Evolutionary conservation across 2,329 filamentous ascomycete genomes (phyloP), one percentile per base, ranked within the genome.

Genomic region (Aspergillus sp.): DNA sequence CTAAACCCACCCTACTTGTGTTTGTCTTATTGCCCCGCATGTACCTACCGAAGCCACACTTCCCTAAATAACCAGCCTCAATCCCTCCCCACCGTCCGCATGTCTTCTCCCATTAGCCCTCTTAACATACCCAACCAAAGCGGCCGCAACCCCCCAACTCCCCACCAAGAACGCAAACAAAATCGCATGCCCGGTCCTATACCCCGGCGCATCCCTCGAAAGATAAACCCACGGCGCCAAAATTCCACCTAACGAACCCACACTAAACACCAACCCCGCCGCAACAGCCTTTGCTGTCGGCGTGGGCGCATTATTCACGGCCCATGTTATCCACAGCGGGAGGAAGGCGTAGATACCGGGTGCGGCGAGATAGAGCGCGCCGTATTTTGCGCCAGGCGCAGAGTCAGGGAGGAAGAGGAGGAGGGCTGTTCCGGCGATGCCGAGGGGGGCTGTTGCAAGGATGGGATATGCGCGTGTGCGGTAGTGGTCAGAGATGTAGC

Each of bases 171-270:
- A 61, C 6, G 59, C 28, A 54, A 61, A 54, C 48, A 61, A 17
- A 38, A 61, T 57, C 28, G 54, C 50, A 50, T 62, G 60, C 3
- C 60, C 60, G 5, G 17, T 43, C 2, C 50, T 30, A 57, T 61
- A 61, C 22, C 45, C 46, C 23, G 59, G 59, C 13, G 59, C 59
- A 23, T 61, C 59, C 3, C 47, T 4, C 2, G 54, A 19, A 11
- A 61, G 34, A 48, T 61, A 61, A 19, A 58, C 43, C 54, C 59
- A 61, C 30, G 59, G 54, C 30, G 59, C 54, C 30, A 61, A 38
- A n/a, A 61, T 49, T 2, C 54, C 59, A 0, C 59, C 59, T 4
- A 61, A n/a, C 7, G 54, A 57, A 1, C 48, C 59, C 11, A 49
- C 25, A 6, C 48, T 48, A 25, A 61, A 57, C 22, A 61, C 59